Evolutionary conservation across 176 grass and related monocot species (phyloP), one percentile per base, ranked within the genome.

Genomic region (Secale cereale): DNA sequence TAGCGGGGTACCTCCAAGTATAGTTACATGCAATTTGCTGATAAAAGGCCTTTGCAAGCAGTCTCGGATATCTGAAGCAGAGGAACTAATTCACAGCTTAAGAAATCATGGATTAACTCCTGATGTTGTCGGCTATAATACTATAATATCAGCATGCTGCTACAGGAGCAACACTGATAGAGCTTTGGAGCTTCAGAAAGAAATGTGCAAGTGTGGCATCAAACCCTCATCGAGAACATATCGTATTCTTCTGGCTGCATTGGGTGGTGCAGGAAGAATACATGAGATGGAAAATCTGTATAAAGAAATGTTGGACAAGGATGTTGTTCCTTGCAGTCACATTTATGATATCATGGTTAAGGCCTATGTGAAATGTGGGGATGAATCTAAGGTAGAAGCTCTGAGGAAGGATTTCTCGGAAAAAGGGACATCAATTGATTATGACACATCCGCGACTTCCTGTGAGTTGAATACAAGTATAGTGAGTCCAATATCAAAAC

Each of bases 21-120:
- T 94, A 63, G 66, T 91, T 61, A 94, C 92, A 26, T 91, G 89
- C 72, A 94, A 94, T 80, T 82, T 86, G 79, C 45, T 94, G 22
- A 80, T 94, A 83, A 94, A 91, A 83, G 81, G 87, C 41, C 87
- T 91, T 65, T 94, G 81, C 82, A 74, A 66, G 30, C 76, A 27
- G 32, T 88, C 87, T 10, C 77, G 22, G 29, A 75, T 89, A 78
- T 78, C 67, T 79, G 87, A 94, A 90, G 92, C 89, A 74, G 84
- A 88, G 66, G 74, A 87, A 52, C 32, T 94, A 23, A 62, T 73
- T 30, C 75, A 64, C 70, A 78, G 17, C 32, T 82, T 94, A 85
- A 79, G 32, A 77, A 81, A 88, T 71, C 68, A 83, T 7, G 85
- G 87, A 3, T 41, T 85, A 33, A 73, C 39, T 16, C 87, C 92